These are phyloP conservation scores for Backusella australiensis DNA, from an alignment of 192 early-diverging fungal species.

Conservation along the genomic window DNA sequence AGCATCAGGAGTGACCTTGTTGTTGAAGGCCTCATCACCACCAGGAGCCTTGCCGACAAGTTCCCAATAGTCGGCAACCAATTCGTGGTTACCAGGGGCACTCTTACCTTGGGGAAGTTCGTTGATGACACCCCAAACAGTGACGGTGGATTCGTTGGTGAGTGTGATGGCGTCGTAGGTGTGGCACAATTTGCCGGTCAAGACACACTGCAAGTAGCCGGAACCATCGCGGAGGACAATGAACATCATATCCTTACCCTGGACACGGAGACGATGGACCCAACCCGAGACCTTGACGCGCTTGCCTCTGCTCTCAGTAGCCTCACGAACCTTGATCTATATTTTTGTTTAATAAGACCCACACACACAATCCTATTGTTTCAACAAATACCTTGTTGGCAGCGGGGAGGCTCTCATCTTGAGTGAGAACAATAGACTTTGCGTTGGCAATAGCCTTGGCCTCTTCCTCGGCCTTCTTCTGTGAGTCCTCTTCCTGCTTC, in stretches of 20 bases:
- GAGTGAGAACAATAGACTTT: constrained; percentile 71
- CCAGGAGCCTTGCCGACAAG: constrained; percentile 90
- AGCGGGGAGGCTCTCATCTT: constrained; percentile 71
- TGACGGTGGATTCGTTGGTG: constrained; percentile 91
- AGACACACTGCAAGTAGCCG: constrained; percentile 91
- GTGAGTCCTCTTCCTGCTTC: constrained; percentile 65
- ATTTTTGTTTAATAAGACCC: not conserved
- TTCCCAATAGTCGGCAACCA: constrained; percentile 95
- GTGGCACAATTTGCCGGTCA: constrained; percentile 89
- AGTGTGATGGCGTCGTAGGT: constrained; percentile 92
- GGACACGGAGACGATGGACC: constrained; percentile 93
- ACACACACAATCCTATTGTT: too few relatives aligned
- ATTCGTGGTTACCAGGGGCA: constrained; percentile 95
- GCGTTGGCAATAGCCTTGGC: constrained; percentile 77
- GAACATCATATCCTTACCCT: constrained; percentile 98
- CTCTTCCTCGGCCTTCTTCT: constrained; percentile 76
- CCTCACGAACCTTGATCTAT: constrained; percentile 79
- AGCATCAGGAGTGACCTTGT: constrained; percentile 87
- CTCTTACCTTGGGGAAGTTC: constrained; percentile 90
- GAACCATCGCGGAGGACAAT: constrained; percentile 92
- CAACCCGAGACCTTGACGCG: constrained; percentile 91
- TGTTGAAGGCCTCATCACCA: constrained; percentile 90
- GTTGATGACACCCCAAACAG: constrained; percentile 82
- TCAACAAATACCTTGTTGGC: constrained; percentile 56
- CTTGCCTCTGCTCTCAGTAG: constrained; percentile 60